Percentiles rank a stretch among this genome's conserved stretches.
Evolutionary conservation across 208 protist species (phyloP).

Genomic region (Leishmania turanica): DNA sequence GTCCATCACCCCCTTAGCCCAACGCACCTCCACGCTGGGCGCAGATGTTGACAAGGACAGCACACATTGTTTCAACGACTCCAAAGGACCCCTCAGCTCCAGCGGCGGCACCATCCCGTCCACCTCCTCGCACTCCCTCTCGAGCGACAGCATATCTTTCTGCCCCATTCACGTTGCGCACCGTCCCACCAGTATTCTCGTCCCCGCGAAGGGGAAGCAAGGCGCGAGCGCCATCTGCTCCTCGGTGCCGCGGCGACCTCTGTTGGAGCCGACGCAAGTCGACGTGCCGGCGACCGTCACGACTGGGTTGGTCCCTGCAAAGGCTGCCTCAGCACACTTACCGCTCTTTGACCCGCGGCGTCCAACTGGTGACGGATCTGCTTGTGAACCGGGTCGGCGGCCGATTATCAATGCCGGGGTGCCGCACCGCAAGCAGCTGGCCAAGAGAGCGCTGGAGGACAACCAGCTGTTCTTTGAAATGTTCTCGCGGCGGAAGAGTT

Average conservation of each 20-base stretch:
- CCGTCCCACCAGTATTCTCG: slow-evolving; percentile 24
- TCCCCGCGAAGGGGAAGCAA: not conserved
- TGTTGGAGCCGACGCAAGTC: slow-evolving; percentile 5
- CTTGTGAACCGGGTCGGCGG: not conserved
- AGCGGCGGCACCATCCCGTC: slow-evolving; percentile 14
- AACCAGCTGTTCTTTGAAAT: slow-evolving; percentile 63
- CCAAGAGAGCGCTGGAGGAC: slow-evolving; percentile 73
- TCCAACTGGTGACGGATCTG: not conserved
- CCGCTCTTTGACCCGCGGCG: not conserved
- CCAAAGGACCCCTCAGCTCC: slow-evolving; percentile 4
- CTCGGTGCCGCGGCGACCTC: slow-evolving; percentile 12
- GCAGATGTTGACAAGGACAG: not conserved
- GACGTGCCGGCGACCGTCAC: not conserved
- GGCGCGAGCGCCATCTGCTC: not conserved
- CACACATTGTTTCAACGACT: not conserved
- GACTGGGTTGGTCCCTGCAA: not conserved
- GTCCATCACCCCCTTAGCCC: not conserved
- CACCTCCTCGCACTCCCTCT: not conserved
- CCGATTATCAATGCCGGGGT: slow-evolving; percentile 45
- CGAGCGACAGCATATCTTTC: slow-evolving; percentile 11
- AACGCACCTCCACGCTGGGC: not conserved
- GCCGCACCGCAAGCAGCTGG: slow-evolving; percentile 60
- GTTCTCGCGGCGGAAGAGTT: slow-evolving; percentile 2
- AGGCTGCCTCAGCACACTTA: not conserved
- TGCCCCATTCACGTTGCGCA: slow-evolving; percentile 21